These are phyloP conservation scores for Botryosphaeria agaves DNA, from an alignment of 2,329 filamentous ascomycete genomes.

Conservation along the genomic window DNA sequence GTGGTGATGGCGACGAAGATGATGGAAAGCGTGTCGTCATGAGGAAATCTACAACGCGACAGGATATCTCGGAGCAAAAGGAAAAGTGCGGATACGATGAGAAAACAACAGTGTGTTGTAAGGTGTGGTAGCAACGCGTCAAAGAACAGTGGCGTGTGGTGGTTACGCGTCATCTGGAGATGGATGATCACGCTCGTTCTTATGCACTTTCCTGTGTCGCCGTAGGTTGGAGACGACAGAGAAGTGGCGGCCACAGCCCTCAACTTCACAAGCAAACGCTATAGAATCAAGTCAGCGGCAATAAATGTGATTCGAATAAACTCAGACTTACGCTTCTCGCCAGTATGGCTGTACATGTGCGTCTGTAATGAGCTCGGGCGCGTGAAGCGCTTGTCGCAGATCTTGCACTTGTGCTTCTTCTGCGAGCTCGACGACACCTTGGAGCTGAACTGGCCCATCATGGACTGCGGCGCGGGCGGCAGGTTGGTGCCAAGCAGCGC, in stretches of 20 bases:
- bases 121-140: too few species aligned
- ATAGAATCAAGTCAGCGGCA: slow-evolving; percentile 7
- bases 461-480: slow-evolving; percentile 77
- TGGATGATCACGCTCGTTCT: slow-evolving; percentile 41
- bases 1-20: too few species aligned
- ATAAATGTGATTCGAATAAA: neutral
- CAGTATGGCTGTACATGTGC: slow-evolving; percentile 97
- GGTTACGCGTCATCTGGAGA: slow-evolving; percentile 28
- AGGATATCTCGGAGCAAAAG: too few species aligned
- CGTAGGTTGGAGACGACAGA: slow-evolving; percentile 93
- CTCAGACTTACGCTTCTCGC: slow-evolving; percentile 87
- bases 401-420: slow-evolving; percentile 99
- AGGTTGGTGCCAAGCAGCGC: slow-evolving; percentile 43
- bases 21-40: too few species aligned
- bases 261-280: slow-evolving; percentile 91
- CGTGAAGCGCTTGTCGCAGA: slow-evolving; percentile 95
- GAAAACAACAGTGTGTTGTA: too few species aligned
- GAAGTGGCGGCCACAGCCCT: slow-evolving; percentile 89
- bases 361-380: slow-evolving; percentile 87
- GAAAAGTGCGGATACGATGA: too few species aligned
- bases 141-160: too few species aligned
- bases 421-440: slow-evolving; percentile 91
- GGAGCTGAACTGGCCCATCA: slow-evolving; percentile 98
- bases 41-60: too few species aligned
- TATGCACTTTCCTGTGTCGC: slow-evolving; percentile 91